Conservation (phyloP, 108 stramenopile genomes). For the Skeletonema tropicum region DNA sequence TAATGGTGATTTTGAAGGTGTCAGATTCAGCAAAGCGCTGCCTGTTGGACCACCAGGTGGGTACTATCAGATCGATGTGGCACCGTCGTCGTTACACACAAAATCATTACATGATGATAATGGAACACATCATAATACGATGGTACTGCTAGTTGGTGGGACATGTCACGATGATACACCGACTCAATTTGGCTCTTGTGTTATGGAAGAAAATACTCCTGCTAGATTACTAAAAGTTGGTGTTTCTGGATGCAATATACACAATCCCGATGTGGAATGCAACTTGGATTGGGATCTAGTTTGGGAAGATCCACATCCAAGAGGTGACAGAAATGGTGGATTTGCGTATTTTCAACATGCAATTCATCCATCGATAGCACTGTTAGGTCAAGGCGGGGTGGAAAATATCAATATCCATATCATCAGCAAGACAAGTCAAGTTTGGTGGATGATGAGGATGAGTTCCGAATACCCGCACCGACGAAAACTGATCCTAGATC, state of each 20-base stretch:
- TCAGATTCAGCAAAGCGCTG: slow-evolving; percentile 11
- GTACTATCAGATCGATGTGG: slow-evolving; percentile 18
- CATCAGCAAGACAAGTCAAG: background rate
- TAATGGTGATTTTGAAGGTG: background rate
- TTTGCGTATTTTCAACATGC: slow-evolving; percentile 9
- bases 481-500: slow-evolving; percentile 7
- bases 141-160: slow-evolving; percentile 15
- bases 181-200: slow-evolving; percentile 11
- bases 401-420: background rate
- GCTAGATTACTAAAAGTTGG: slow-evolving; percentile 6
- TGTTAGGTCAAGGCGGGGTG: slow-evolving; percentile 18
- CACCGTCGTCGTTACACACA: background rate
- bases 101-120: background rate
- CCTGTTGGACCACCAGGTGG: slow-evolving; percentile 16
- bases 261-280: background rate
- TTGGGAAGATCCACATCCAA: slow-evolving; percentile 6
- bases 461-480: slow-evolving; percentile 1
- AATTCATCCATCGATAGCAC: background rate
- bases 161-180: slow-evolving; percentile 12
- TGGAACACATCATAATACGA: slow-evolving; percentile 1
- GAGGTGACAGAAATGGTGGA: slow-evolving; percentile 21
- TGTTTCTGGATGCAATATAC: slow-evolving; percentile 6
- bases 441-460: background rate
- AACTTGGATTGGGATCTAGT: background rate
- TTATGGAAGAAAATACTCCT: slow-evolving; percentile 7